Conservation (phyloP, 306 rosid species). For the Glycine soja region DNA sequence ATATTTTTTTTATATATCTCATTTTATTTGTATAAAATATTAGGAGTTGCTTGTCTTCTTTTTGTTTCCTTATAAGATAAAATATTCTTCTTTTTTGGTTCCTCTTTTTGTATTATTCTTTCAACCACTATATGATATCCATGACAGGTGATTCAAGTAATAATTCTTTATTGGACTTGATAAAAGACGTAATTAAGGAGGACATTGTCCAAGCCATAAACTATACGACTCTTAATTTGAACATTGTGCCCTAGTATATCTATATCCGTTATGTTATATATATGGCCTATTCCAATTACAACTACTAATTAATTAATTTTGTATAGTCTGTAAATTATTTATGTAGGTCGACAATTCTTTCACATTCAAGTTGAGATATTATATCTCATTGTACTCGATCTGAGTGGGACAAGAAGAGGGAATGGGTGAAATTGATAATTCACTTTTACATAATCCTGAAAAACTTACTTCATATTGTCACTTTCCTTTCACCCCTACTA, state of each 20-base stretch:
- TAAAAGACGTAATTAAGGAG: neutral
- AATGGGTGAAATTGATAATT: neutral
- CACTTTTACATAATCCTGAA: neutral
- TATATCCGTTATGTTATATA: neutral
- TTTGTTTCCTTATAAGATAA: neutral
- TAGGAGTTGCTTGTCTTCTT: neutral
- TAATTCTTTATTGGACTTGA: neutral
- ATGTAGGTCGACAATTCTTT: neutral
- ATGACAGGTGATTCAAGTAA: neutral
- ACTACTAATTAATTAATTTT: too few species aligned
- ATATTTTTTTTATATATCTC: neutral
- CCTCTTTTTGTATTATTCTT: slow-evolving; percentile 15
- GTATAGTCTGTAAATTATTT: too few species aligned
- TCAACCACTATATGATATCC: slow-evolving; percentile 2
- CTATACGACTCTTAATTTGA: neutral
- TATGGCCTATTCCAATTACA: too few species aligned
- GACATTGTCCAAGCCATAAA: neutral
- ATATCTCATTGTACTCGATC: neutral
- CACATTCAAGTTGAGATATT: neutral
- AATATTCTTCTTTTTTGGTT: slow-evolving; percentile 1
- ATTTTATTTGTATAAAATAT: neutral
- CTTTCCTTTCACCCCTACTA: neutral
- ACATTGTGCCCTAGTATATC: neutral
- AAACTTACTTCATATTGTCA: neutral
- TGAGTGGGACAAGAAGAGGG: neutral